A percentile compares a stretch with the other conserved stretches of the same genome.
These are phyloP conservation scores for Alternaria gansuensis DNA, from an alignment of 2,329 filamentous ascomycete genomes.

Conservation along the genomic window DNA sequence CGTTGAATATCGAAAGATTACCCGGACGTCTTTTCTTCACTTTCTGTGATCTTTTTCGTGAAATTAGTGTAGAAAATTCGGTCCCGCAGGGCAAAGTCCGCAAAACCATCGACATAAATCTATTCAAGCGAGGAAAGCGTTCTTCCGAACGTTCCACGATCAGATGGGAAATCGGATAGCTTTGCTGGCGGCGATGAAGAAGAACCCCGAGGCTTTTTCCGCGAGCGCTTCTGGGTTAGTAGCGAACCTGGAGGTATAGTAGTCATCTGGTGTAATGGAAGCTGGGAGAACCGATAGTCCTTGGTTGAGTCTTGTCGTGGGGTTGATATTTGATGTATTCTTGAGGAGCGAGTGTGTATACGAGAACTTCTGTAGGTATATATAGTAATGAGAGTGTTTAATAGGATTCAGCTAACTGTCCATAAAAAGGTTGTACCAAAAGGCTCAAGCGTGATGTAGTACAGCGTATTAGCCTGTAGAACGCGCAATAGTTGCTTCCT, in stretches of 20 bases:
- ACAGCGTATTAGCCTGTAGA: too few relatives aligned
- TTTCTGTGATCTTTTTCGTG: too few relatives aligned
- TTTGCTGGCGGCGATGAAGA: not conserved
- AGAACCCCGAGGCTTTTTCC: not conserved
- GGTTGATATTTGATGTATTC: not conserved
- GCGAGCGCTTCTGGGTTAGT: not conserved
- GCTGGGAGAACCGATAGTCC: not conserved
- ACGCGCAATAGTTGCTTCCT: too few relatives aligned
- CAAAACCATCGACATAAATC: too few relatives aligned
- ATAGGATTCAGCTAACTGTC: not conserved
- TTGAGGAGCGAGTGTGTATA: not conserved
- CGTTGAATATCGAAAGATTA: too few relatives aligned
- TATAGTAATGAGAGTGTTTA: not conserved
- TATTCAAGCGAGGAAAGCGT: too few relatives aligned
- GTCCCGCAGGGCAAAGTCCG: too few relatives aligned
- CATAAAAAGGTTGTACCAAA: not conserved
- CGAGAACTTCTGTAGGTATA: not conserved
- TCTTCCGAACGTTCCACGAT: not conserved
- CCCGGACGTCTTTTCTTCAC: too few relatives aligned
- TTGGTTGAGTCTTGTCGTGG: not conserved
- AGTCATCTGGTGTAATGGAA: not conserved
- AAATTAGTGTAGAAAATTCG: too few relatives aligned
- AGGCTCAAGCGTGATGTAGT: not conserved
- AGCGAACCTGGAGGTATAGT: not conserved
- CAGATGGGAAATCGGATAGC: not conserved